phyloP scores from a whole-genome alignment of 352 stramenopile species.

The Phytophthora cactorum region DNA sequence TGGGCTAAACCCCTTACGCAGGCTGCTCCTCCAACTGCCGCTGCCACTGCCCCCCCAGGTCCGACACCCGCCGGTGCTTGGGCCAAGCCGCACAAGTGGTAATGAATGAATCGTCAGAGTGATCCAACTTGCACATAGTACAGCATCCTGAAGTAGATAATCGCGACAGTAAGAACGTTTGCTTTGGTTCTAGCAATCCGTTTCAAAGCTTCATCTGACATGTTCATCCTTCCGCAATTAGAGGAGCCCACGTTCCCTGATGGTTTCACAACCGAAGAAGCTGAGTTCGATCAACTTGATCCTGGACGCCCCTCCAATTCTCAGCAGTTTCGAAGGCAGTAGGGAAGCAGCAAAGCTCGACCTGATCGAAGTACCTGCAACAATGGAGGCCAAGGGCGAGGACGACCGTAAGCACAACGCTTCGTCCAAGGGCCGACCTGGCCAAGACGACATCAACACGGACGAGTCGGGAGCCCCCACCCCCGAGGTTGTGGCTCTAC shows the following conservation, averaged over 20 bases:
- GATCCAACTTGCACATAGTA: constrained; percentile 7
- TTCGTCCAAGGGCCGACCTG: constrained; percentile 30
- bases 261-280: constrained; percentile 47
- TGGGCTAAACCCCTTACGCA: constrained; percentile 40
- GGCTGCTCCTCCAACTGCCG: constrained; percentile 9
- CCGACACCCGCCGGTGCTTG: constrained; percentile 48
- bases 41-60: constrained; percentile 8
- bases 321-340: constrained; percentile 25
- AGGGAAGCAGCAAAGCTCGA: constrained; percentile 16
- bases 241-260: constrained; percentile 1
- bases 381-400: constrained; percentile 72
- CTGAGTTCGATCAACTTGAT: constrained; percentile 12
- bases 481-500: constrained; percentile 73
- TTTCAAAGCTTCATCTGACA: constrained; percentile 20
- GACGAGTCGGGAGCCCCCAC: constrained; percentile 61
- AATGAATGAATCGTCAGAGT: constrained; percentile 4
- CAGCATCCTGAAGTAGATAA: constrained; percentile 29
- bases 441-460: constrained; percentile 36
- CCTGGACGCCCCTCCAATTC: constrained; percentile 7
- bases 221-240: constrained; percentile 16
- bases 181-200: constrained; percentile 8
- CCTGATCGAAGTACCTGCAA: background rate
- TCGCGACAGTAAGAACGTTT: constrained; percentile 3
- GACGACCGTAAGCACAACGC: constrained; percentile 33
- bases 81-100: constrained; percentile 74